These are phyloP conservation scores for Penicillium cosmopolitanum DNA, from an alignment of 495 filamentous ascomycete species.

Conservation along the genomic window DNA sequence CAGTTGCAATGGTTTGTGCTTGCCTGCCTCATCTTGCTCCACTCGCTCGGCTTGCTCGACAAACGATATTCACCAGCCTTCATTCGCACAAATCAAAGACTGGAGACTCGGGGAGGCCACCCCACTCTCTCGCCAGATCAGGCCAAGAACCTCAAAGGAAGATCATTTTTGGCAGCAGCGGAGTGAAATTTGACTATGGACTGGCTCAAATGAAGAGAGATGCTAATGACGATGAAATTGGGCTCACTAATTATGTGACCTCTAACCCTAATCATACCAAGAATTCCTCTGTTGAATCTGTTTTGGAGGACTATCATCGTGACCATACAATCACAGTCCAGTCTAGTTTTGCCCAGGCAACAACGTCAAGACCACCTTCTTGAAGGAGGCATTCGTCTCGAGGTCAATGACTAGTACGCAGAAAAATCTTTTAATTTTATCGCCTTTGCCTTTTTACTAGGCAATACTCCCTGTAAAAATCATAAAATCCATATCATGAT, in stretches of 20 bases:
- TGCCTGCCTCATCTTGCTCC: conserved; percentile 47
- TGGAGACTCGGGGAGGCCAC: neutral
- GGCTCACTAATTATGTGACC: conserved; percentile 14
- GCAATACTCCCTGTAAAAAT: too few species aligned
- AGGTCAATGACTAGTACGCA: too few species aligned
- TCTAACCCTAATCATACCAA: neutral
- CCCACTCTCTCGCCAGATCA: neutral
- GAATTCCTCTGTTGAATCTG: neutral
- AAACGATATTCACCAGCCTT: conserved; percentile 3
- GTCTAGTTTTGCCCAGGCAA: conserved; percentile 9
- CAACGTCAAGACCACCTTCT: neutral
- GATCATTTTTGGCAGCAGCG: neutral
- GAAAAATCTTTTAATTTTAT: too few species aligned
- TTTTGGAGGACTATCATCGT: conserved; percentile 2
- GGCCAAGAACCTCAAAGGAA: neutral
- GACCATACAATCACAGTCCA: conserved; percentile 11
- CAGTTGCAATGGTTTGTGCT: conserved; percentile 45
- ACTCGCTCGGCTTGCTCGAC: conserved; percentile 28
- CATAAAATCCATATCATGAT: too few species aligned
- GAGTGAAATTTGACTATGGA: conserved; percentile 20
- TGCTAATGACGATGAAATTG: conserved; percentile 24
- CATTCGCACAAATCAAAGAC: neutral
- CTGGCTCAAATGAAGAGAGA: conserved; percentile 8
- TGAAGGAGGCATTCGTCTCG: neutral
- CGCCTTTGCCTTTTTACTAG: too few species aligned